A percentile compares a stretch with the other conserved stretches of the same genome.
Conservation (phyloP, 331 rosid species). For the Malus hybrid region DNA sequence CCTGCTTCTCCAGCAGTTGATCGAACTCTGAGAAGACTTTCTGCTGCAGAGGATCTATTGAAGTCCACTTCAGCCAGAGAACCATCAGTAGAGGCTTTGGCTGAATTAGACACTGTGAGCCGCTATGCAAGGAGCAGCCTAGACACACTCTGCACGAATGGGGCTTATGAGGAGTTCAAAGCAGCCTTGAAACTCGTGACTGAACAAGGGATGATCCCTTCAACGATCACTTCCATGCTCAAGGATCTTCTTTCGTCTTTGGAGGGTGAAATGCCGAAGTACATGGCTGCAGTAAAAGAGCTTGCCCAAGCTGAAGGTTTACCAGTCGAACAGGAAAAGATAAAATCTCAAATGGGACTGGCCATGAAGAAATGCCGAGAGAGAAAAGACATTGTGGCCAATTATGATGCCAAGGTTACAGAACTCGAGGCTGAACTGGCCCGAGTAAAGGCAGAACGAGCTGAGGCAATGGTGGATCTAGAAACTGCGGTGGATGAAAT, state of each 20-base stretch:
- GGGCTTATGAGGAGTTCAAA: not conserved
- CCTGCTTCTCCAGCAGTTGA: not conserved
- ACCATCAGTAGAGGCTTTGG: not conserved
- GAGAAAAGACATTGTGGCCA: not conserved
- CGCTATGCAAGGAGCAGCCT: not conserved
- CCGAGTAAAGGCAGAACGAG: not conserved
- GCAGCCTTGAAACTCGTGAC: not conserved
- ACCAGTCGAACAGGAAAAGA: not conserved
- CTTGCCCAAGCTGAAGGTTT: not conserved
- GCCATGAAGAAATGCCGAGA: not conserved
- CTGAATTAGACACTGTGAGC: not conserved
- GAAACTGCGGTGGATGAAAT: not conserved
- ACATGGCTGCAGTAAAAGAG: not conserved
- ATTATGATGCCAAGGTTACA: not conserved
- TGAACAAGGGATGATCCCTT: not conserved
- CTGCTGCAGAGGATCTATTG: not conserved
- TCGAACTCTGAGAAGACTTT: not conserved
- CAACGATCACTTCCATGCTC: not conserved
- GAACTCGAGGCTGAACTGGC: not conserved
- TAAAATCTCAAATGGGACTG: not conserved
- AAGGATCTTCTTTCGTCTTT: not conserved
- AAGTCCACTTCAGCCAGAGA: not conserved
- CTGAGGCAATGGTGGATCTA: not conserved
- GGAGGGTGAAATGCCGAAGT: not conserved
- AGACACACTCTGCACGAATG: not conserved